These are phyloP conservation scores for Scleroderma citrinum DNA, from an alignment of 768 basidiomycete species.

Conservation along the genomic window DNA sequence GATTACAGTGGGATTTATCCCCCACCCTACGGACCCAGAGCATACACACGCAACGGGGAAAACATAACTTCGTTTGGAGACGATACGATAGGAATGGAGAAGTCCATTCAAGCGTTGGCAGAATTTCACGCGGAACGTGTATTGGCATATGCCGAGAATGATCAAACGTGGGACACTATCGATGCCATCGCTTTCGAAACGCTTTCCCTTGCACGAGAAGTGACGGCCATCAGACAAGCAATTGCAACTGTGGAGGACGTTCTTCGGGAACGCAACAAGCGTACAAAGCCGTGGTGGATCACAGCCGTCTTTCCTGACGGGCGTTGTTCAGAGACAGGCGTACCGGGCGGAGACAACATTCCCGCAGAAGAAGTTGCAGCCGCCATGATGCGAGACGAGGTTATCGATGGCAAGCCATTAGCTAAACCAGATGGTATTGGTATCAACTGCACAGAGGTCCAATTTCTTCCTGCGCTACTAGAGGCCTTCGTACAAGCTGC, in stretches of 20 bases:
- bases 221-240: conserved; percentile 58
- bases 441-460: conserved; percentile 63
- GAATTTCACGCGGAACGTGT: conserved; percentile 63
- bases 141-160: conserved; percentile 43
- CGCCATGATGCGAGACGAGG: conserved; percentile 29
- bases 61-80: conserved; percentile 41
- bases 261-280: conserved; percentile 14
- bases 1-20: conserved; percentile 77
- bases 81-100: conserved; percentile 26
- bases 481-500: conserved; percentile 28
- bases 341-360: conserved; percentile 19
- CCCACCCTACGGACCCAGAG: conserved; percentile 63
- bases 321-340: conserved; percentile 36
- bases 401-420: conserved; percentile 10
- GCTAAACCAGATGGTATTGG: conserved; percentile 53
- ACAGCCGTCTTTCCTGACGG: conserved; percentile 56
- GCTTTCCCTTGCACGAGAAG: conserved; percentile 60
- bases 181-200: conserved; percentile 77
- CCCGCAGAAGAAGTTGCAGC: conserved; percentile 38
- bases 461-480: conserved; percentile 38
- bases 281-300: conserved; percentile 70
- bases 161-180: conserved; percentile 46
- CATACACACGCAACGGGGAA: conserved; percentile 25
- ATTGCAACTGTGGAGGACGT: conserved; percentile 35
- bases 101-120: conserved; percentile 46